A percentile compares a stretch with the other conserved stretches of the same genome.
Evolutionary conservation across 768 basidiomycete genomes (phyloP).

Genomic region (Pleurotus sapidus): DNA sequence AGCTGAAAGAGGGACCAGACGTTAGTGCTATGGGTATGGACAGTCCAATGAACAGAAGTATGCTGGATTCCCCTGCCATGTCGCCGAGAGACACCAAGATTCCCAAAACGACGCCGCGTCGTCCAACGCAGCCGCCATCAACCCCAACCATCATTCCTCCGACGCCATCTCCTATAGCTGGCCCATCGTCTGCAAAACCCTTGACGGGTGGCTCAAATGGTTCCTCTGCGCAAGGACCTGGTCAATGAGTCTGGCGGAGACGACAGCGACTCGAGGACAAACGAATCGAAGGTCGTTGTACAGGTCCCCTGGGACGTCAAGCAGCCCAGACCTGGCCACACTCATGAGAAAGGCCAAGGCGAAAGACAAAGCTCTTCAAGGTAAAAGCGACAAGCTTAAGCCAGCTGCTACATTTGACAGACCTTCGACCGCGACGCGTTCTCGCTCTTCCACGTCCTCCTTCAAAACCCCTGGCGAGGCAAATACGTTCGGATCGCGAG

Average conservation of each 20-base stretch:
- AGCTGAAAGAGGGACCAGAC: constrained; percentile 70
- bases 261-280: constrained; percentile 61
- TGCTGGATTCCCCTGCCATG: constrained; percentile 39
- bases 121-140: constrained; percentile 37
- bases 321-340: constrained; percentile 89
- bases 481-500: constrained; percentile 17
- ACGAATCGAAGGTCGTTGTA: constrained; percentile 84
- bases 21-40: constrained; percentile 62
- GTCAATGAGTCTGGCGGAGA: constrained; percentile 54
- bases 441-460: constrained; percentile 41
- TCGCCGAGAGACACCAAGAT: constrained; percentile 24
- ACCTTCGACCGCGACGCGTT: constrained; percentile 38
- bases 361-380: constrained; percentile 42
- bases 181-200: constrained; percentile 26
- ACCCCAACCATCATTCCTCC: constrained; percentile 67
- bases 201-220: constrained; percentile 8
- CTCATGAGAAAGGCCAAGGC: constrained; percentile 83
- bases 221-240: constrained; percentile 55
- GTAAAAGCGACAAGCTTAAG: constrained; percentile 32
- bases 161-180: constrained; percentile 52
- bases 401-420: constrained; percentile 25
- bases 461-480: constrained; percentile 18
- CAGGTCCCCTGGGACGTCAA: constrained; percentile 83
- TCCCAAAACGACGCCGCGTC: constrained; percentile 28
- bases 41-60: constrained; percentile 31